phyloP scores from a whole-genome alignment of 805 yeast genomes.

The Brettanomyces nanus region DNA sequence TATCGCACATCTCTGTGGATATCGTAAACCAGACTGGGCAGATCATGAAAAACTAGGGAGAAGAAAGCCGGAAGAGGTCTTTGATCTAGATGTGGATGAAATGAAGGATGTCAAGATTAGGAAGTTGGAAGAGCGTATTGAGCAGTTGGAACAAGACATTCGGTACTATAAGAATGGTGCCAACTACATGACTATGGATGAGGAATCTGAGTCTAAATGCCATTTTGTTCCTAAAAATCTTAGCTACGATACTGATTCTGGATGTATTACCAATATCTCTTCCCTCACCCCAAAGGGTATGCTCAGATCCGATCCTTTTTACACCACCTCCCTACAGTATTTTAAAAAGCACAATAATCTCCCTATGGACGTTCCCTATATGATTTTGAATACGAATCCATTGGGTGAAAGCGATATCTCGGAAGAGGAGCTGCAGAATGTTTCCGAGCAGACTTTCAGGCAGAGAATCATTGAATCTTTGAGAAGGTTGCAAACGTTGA shows the following conservation, averaged over 20 bases:
- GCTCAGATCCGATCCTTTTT: neutral
- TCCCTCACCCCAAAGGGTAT: neutral
- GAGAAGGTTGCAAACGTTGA: neutral
- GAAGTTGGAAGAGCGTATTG: neutral
- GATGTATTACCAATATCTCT: constrained; percentile 4
- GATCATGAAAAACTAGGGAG: neutral
- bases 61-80: no score
- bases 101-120: neutral
- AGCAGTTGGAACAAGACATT: neutral
- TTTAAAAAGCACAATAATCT: neutral
- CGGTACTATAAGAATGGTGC: neutral
- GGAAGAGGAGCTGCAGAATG: no score
- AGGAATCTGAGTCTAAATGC: constrained; percentile 14
- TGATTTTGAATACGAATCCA: constrained; percentile 10
- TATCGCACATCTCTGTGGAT: constrained; percentile 19
- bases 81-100: neutral
- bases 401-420: constrained; percentile 4
- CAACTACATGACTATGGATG: neutral
- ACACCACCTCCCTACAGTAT: neutral
- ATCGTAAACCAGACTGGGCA: constrained; percentile 20
- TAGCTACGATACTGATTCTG: constrained; percentile 3
- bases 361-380: constrained; percentile 4
- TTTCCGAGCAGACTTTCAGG: neutral
- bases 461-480: neutral
- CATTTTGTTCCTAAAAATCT: constrained; percentile 6